A percentile compares a stretch with the other conserved stretches of the same genome.
These are phyloP conservation scores for Gardenia jasminoides DNA, from an alignment of 257 asterid genomes.

Conservation along the genomic window DNA sequence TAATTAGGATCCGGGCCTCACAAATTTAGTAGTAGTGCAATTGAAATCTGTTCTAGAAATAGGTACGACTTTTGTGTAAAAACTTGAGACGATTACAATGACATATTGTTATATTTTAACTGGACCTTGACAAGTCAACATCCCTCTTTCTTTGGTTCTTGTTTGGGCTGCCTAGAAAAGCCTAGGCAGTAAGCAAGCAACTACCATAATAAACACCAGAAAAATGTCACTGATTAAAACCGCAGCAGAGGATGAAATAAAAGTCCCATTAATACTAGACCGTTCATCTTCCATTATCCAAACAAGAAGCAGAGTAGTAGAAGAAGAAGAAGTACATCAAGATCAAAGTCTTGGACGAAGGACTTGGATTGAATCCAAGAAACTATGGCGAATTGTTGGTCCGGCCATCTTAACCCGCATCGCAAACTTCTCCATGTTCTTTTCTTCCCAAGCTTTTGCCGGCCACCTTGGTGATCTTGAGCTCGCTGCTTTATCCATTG, in stretches of 20 bases:
- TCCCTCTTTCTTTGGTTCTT: neutral
- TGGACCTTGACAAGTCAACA: too few relatives aligned
- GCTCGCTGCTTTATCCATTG: conserved; percentile 79
- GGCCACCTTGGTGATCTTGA: conserved; percentile 91
- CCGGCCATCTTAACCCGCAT: conserved; percentile 85
- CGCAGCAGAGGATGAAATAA: neutral
- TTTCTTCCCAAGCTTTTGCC: conserved; percentile 78
- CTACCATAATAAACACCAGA: too few relatives aligned
- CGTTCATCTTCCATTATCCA: neutral
- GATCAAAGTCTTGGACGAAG: conserved; percentile 7
- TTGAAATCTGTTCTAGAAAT: too few relatives aligned
- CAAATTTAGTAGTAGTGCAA: too few relatives aligned
- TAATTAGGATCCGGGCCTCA: too few relatives aligned
- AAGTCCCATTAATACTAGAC: conserved; percentile 13
- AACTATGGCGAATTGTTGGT: conserved; percentile 81
- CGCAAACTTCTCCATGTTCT: conserved; percentile 66
- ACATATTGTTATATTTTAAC: too few relatives aligned
- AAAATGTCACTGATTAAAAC: conserved; percentile 5
- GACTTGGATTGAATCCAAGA: conserved; percentile 51
- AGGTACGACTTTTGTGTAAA: too few relatives aligned
- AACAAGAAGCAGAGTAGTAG: neutral
- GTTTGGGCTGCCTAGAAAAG: neutral
- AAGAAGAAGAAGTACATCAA: neutral
- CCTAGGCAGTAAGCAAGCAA: neutral
- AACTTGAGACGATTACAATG: too few relatives aligned